Evolutionary conservation across 495 filamentous ascomycete genomes (phyloP).

Genomic region (Tuber indicum): DNA sequence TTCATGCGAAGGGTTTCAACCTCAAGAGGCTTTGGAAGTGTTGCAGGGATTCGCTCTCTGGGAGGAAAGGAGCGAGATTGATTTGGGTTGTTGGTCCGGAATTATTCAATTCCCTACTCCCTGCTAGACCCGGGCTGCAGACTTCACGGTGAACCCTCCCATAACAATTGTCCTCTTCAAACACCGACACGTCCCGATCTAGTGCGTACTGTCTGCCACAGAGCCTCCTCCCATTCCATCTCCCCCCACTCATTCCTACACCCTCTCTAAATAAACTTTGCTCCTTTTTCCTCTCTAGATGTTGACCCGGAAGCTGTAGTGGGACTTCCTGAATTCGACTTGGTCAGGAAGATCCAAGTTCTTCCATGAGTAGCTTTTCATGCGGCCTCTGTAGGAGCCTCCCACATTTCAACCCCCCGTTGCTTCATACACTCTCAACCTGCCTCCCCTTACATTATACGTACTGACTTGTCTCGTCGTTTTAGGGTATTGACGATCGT

Average conservation of each 20-base stretch:
- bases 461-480: background rate
- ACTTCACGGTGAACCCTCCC: background rate
- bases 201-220: conserved; percentile 8
- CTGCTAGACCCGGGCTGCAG: background rate
- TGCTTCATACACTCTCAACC: background rate
- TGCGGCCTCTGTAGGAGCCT: conserved; percentile 40
- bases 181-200: conserved; percentile 10
- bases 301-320: conserved; percentile 31
- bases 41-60: background rate
- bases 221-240: conserved; percentile 6
- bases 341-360: conserved; percentile 32
- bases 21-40: background rate
- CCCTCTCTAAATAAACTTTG: conserved; percentile 7
- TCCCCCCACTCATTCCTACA: conserved; percentile 7
- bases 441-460: background rate
- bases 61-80: background rate
- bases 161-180: conserved; percentile 5
- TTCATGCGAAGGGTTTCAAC: background rate
- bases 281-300: conserved; percentile 24
- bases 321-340: conserved; percentile 28
- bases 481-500: conserved; percentile 39
- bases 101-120: conserved; percentile 7
- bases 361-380: conserved; percentile 43
- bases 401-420: background rate
- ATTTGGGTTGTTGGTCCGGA: conserved; percentile 16